A percentile compares a stretch with the other conserved stretches of the same genome.
Conservation (phyloP, 805 yeast genomes). For the Zygosaccharomyces pseudorouxii region DNA sequence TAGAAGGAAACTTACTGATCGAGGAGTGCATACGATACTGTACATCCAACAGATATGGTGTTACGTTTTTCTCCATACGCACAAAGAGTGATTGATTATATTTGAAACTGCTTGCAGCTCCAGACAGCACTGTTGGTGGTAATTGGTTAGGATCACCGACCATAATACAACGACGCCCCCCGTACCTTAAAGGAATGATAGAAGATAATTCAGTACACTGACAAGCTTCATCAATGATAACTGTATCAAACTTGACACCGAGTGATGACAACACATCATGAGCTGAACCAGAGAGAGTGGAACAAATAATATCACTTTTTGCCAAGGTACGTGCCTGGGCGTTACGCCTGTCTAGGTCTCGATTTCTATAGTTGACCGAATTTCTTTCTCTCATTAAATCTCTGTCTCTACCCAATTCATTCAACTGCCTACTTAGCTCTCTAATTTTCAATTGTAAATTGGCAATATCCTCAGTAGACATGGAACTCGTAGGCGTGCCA, state of each 20-base stretch:
- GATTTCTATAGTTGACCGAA: constrained; percentile 61
- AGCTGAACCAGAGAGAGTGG: constrained; percentile 92
- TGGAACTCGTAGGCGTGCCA: constrained; percentile 44
- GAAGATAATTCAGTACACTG: constrained; percentile 93
- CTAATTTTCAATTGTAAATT: constrained; percentile 49
- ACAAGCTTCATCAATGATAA: constrained; percentile 94
- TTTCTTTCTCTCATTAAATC: constrained; percentile 77
- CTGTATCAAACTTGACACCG: constrained; percentile 79
- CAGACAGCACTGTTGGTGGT: constrained; percentile 94
- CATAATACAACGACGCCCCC: constrained; percentile 86
- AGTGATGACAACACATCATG: constrained; percentile 76
- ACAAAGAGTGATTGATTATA: constrained; percentile 94
- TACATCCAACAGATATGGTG: constrained; percentile 68
- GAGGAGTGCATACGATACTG: constrained; percentile 98
- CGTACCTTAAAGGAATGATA: constrained; percentile 86
- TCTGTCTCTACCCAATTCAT: constrained; percentile 63
- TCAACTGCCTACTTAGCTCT: constrained; percentile 55
- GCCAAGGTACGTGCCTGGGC: constrained; percentile 67
- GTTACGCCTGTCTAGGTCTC: constrained; percentile 73
- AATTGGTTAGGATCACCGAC: constrained; percentile 98
- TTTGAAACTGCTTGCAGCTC: constrained; percentile 69
- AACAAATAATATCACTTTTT: constrained; percentile 79
- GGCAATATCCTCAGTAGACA: constrained; percentile 42
- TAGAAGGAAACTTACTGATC: constrained; percentile 81
- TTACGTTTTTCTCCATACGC: constrained; percentile 71